phyloP scores from a whole-genome alignment of 305 asterid species.

The Rubia tinctorum region DNA sequence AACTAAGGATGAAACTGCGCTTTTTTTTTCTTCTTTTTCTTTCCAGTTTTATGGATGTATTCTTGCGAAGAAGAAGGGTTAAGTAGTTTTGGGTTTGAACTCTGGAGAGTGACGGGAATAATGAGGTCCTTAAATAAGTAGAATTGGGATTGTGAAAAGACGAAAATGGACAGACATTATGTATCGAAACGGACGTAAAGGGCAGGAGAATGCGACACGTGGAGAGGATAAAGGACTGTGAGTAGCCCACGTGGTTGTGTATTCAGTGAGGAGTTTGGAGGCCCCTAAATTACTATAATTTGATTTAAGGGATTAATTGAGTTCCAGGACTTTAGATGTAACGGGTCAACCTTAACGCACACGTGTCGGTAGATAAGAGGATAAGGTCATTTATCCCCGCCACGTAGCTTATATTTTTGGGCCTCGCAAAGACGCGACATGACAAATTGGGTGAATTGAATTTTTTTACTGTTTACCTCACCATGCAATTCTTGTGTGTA shows the following conservation, averaged over 20 bases:
- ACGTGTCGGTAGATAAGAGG: constrained; percentile 11
- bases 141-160: background rate
- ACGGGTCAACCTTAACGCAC: background rate
- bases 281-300: background rate
- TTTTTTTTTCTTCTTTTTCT: too few relatives aligned
- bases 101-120: background rate
- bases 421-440: constrained; percentile 13
- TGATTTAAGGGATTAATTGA: background rate
- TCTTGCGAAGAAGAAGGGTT: background rate
- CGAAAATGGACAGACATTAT: constrained; percentile 14
- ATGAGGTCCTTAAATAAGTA: too few relatives aligned
- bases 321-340: too few relatives aligned
- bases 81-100: background rate
- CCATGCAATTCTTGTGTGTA: background rate
- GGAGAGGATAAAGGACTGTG: background rate
- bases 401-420: constrained; percentile 10
- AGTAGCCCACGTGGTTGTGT: constrained; percentile 28
- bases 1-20: too few relatives aligned
- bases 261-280: background rate
- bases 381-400: background rate
- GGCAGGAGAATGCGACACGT: constrained; percentile 29
- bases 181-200: constrained; percentile 9
- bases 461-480: background rate
- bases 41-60: too few relatives aligned
- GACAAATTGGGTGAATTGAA: background rate